Evolutionary conservation across 495 filamentous ascomycete species (phyloP).

Genomic region (Rhypophila decipiens): DNA sequence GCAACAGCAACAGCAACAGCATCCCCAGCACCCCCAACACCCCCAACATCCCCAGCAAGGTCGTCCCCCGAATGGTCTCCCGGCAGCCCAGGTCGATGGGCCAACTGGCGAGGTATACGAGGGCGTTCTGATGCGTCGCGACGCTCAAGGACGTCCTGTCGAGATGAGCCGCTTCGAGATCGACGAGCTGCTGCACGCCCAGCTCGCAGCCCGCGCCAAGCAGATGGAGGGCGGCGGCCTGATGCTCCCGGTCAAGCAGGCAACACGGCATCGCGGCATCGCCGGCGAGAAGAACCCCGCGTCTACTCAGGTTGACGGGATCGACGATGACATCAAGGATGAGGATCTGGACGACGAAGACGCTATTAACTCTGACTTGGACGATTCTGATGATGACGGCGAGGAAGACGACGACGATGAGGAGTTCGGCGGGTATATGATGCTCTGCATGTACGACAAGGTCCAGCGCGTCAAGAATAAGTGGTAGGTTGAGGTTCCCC

Average conservation of each 20-base stretch:
- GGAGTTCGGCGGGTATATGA: slow-evolving; percentile 68
- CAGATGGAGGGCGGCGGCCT: slow-evolving; percentile 75
- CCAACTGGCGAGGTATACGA: slow-evolving; percentile 44
- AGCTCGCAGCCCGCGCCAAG: slow-evolving; percentile 60
- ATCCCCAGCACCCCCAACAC: no score
- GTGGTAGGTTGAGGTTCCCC: slow-evolving; percentile 54
- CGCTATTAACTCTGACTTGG: slow-evolving; percentile 97
- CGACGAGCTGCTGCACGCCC: slow-evolving; percentile 55
- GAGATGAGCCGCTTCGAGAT: slow-evolving; percentile 50
- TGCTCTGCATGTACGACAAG: slow-evolving; percentile 99
- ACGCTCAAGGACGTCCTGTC: slow-evolving; percentile 27
- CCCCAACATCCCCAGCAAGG: slow-evolving; percentile 35
- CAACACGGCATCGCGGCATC: slow-evolving; percentile 27
- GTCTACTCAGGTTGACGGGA: slow-evolving; percentile 59
- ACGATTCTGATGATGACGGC: slow-evolving; percentile 82
- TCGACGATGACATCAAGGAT: slow-evolving; percentile 56
- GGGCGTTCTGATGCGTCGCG: slow-evolving; percentile 45
- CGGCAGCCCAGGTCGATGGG: slow-evolving; percentile 40
- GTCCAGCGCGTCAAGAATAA: slow-evolving; percentile 99
- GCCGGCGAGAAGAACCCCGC: slow-evolving; percentile 17
- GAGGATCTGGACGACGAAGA: slow-evolving; percentile 74
- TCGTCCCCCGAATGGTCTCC: slow-evolving; percentile 34
- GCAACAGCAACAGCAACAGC: slow-evolving; percentile 36
- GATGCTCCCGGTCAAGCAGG: slow-evolving; percentile 59
- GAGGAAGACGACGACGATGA: slow-evolving; percentile 78